Evolutionary conservation across 257 asterid species (phyloP).

Genomic region (Solanum pennellii): DNA sequence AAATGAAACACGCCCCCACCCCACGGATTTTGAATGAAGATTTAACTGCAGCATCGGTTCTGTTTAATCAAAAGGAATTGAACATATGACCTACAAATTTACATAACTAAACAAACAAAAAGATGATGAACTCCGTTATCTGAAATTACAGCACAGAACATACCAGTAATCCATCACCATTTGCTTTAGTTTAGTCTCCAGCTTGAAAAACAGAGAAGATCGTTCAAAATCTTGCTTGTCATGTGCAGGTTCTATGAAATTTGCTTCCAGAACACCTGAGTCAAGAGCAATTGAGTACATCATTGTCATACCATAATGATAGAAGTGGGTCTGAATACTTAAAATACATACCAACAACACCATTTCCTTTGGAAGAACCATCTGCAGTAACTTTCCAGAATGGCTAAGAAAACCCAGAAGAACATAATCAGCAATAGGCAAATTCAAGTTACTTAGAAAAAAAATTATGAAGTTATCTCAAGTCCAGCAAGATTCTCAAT

Average conservation of each 20-base stretch:
- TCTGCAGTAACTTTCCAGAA: conserved; percentile 89
- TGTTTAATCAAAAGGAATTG: background rate
- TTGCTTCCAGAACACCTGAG: conserved; percentile 89
- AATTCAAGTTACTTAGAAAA: background rate
- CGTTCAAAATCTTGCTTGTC: conserved; percentile 98
- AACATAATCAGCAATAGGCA: background rate
- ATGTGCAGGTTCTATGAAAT: conserved; percentile 92
- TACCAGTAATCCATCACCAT: conserved; percentile 84
- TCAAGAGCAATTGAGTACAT: conserved; percentile 1
- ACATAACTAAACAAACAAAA: background rate
- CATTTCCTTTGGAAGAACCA: conserved; percentile 65
- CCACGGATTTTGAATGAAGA: background rate
- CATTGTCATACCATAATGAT: background rate
- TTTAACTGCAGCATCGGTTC: background rate
- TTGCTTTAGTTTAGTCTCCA: conserved; percentile 70
- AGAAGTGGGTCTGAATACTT: background rate
- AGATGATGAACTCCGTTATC: background rate
- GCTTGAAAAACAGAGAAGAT: conserved; percentile 52
- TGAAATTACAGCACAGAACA: conserved; percentile 3
- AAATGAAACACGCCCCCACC: background rate
- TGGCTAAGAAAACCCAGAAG: conserved; percentile 47
- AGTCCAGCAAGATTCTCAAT: background rate
- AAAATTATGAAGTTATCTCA: background rate
- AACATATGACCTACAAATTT: background rate
- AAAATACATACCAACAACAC: conserved; percentile 67